A percentile compares a stretch with the other conserved stretches of the same genome.
phyloP scores from a whole-genome alignment of 2,329 filamentous ascomycete genomes.

The Paecilomyces sp. region DNA sequence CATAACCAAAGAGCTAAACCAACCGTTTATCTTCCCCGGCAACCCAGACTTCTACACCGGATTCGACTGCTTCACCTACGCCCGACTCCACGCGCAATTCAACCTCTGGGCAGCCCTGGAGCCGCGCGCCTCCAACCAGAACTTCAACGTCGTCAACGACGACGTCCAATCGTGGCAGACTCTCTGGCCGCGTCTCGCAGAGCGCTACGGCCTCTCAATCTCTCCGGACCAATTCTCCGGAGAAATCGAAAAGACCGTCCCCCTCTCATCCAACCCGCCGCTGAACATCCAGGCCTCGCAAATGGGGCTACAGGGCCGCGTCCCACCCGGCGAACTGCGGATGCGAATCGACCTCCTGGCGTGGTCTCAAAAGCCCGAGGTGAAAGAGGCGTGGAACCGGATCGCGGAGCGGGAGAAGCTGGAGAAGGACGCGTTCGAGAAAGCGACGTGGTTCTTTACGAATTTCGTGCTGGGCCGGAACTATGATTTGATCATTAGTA shows the following conservation, averaged over 20 bases:
- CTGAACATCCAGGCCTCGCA: slow-evolving; percentile 11
- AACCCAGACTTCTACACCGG: slow-evolving; percentile 24
- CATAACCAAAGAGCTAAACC: slow-evolving; percentile 21
- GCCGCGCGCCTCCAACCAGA: slow-evolving; percentile 25
- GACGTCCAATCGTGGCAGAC: slow-evolving; percentile 31
- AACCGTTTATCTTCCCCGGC: slow-evolving; percentile 27
- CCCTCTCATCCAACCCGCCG: slow-evolving; percentile 11
- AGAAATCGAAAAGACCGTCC: not conserved
- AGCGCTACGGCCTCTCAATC: slow-evolving; percentile 25
- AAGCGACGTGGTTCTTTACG: slow-evolving; percentile 40
- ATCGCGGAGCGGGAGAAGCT: slow-evolving; percentile 28
- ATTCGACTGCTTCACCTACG: slow-evolving; percentile 27
- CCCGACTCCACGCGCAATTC: slow-evolving; percentile 28
- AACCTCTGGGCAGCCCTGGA: slow-evolving; percentile 29
- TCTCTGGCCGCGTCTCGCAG: slow-evolving; percentile 35
- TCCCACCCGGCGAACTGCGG: slow-evolving; percentile 11
- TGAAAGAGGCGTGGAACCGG: slow-evolving; percentile 31
- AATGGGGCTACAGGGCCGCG: slow-evolving; percentile 16
- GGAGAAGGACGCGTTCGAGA: slow-evolving; percentile 32
- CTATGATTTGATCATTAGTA: slow-evolving; percentile 19
- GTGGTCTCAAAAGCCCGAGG: slow-evolving; percentile 33
- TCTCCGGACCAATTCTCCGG: slow-evolving; percentile 19
- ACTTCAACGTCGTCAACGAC: slow-evolving; percentile 37
- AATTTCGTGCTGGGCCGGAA: slow-evolving; percentile 37
- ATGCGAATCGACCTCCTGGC: slow-evolving; percentile 32